These are phyloP conservation scores for Tolypocladium guangdongense DNA, from an alignment of 2,329 filamentous ascomycete species.

Conservation along the genomic window DNA sequence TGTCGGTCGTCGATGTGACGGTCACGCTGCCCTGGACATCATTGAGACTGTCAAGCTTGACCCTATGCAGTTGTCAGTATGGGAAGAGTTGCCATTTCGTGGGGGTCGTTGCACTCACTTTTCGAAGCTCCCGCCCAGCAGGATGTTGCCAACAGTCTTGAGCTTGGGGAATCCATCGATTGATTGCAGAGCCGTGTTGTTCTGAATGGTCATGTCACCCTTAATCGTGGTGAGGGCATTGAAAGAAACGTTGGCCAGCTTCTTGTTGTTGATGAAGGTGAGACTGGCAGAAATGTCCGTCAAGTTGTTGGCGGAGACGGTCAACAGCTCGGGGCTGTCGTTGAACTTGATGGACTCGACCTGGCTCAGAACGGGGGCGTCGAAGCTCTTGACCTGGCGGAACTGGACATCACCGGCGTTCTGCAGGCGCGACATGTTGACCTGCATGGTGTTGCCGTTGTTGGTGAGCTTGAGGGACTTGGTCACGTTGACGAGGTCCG, in stretches of 20 bases:
- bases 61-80: constrained; percentile 35
- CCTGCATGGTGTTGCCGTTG: constrained; percentile 63
- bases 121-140: constrained; percentile 75
- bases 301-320: constrained; percentile 43
- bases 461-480: constrained; percentile 60
- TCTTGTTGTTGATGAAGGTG: constrained; percentile 52
- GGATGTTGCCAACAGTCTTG: constrained; percentile 66
- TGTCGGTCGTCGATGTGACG: constrained; percentile 54
- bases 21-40: constrained; percentile 64
- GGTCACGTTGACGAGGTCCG: constrained; percentile 67
- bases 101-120: constrained; percentile 45
- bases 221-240: constrained; percentile 55
- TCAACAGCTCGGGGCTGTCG: constrained; percentile 64
- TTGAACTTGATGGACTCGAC: constrained; percentile 72
- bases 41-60: constrained; percentile 54
- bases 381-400: constrained; percentile 65
- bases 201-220: constrained; percentile 76
- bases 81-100: not conserved
- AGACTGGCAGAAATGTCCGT: constrained; percentile 47
- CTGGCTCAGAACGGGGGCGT: constrained; percentile 57
- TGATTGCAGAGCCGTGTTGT: constrained; percentile 66
- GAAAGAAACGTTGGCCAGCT: constrained; percentile 65
- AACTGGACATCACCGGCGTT: constrained; percentile 43
- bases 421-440: constrained; percentile 69
- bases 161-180: constrained; percentile 61